These are phyloP conservation scores for Zygotorulaspora chibaensis DNA, from an alignment of 805 yeast genomes.

Conservation along the genomic window DNA sequence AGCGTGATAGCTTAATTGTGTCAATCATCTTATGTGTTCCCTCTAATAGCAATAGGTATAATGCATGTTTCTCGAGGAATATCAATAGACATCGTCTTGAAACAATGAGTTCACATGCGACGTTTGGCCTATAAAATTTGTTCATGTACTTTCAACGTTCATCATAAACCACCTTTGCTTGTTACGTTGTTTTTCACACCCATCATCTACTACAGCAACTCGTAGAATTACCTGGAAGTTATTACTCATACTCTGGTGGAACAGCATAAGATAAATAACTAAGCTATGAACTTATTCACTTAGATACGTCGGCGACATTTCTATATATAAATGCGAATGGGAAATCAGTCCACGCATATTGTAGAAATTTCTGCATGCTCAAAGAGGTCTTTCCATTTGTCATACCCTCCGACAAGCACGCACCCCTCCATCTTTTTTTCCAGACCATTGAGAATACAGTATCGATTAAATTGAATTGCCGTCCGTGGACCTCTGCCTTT, in stretches of 20 bases:
- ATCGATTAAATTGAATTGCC: not conserved
- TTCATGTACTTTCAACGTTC: not conserved
- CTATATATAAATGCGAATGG: not conserved
- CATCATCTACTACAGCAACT: not conserved
- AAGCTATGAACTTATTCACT: not conserved
- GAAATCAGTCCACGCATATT: slow-evolving; percentile 1
- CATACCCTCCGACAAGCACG: not conserved
- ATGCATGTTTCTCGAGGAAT: not conserved
- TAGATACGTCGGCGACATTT: not conserved
- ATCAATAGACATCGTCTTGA: not conserved
- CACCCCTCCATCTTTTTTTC: slow-evolving; percentile 1
- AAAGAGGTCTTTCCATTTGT: slow-evolving; percentile 1
- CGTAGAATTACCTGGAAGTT: not conserved
- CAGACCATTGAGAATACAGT: not conserved
- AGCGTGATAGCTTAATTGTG: not conserved
- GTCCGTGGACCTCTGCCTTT: not conserved
- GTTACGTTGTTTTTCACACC: not conserved
- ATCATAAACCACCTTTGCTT: not conserved
- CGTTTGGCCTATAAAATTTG: not conserved
- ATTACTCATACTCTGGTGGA: not conserved
- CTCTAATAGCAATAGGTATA: not conserved
- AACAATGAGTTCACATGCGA: not conserved
- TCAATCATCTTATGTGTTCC: not conserved
- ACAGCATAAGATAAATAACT: not conserved
- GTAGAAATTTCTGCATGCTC: not conserved